Percentiles rank a stretch among this genome's conserved stretches.
Evolutionary conservation across 352 stramenopile genomes (phyloP).

Genomic region (Phytophthora aleatoria): DNA sequence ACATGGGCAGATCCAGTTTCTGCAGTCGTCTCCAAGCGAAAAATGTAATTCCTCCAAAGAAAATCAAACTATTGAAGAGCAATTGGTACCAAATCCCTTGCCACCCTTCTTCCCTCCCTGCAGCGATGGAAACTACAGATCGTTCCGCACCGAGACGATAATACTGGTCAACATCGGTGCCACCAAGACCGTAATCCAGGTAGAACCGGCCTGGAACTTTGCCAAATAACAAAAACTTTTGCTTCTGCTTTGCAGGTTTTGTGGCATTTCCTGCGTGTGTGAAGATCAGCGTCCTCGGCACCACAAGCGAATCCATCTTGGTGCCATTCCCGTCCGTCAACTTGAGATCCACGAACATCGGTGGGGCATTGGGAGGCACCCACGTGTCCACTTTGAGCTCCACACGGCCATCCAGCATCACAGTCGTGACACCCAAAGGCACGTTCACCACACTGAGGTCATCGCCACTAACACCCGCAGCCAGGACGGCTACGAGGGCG

Average conservation of each 20-base stretch:
- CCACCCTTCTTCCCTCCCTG: conserved; percentile 53
- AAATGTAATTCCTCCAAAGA: conserved; percentile 54
- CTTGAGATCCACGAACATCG: conserved; percentile 51
- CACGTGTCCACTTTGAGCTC: conserved; percentile 51
- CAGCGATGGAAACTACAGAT: conserved; percentile 61
- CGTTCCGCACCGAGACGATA: conserved; percentile 56
- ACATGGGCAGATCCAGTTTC: conserved; percentile 62
- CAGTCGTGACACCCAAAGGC: conserved; percentile 54
- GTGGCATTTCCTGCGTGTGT: conserved; percentile 29
- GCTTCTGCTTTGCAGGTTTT: conserved; percentile 25
- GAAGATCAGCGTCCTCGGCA: conserved; percentile 48
- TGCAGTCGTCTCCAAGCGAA: conserved; percentile 69
- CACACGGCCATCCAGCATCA: conserved; percentile 42
- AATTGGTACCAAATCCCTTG: conserved; percentile 74
- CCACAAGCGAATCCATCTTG: conserved; percentile 35
- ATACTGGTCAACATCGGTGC: conserved; percentile 35
- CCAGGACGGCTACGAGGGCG: conserved; percentile 1
- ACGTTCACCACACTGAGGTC: conserved; percentile 49
- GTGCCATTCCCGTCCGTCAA: conserved; percentile 50
- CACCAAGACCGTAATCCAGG: conserved; percentile 53
- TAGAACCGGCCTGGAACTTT: conserved; percentile 52
- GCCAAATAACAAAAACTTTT: conserved; percentile 53
- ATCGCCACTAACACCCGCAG: conserved; percentile 4
- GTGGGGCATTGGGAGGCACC: conserved; percentile 41
- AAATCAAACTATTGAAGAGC: conserved; percentile 63